Conservation (phyloP, 352 stramenopile species). For the Blastocystis sp. region DNA sequence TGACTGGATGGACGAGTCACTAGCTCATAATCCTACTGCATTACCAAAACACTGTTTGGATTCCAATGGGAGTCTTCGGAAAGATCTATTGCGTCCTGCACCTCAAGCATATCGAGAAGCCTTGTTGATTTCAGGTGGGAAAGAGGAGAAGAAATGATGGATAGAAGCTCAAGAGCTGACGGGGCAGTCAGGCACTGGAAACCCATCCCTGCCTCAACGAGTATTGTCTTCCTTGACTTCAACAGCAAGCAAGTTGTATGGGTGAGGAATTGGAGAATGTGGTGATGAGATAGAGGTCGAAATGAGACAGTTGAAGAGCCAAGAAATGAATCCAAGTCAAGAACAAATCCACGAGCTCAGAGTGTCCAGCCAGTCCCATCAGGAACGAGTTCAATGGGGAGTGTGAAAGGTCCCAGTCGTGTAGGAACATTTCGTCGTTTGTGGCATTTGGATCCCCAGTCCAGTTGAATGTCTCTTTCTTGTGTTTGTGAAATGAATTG, state of each 20-base stretch:
- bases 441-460: constrained; percentile 3
- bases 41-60: constrained; percentile 52
- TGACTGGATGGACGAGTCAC: constrained; percentile 66
- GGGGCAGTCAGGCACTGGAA: neutral
- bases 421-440: constrained; percentile 27
- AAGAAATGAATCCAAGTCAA: neutral
- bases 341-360: neutral
- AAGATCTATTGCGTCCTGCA: constrained; percentile 40
- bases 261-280: too few species aligned
- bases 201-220: neutral
- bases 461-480: neutral
- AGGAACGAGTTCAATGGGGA: neutral
- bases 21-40: constrained; percentile 28
- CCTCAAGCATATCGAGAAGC: neutral
- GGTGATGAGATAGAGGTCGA: neutral
- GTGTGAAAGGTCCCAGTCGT: neutral
- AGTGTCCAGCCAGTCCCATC: neutral
- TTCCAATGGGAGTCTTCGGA: neutral
- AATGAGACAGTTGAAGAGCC: neutral
- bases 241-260: neutral
- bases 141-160: neutral
- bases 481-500: constrained; percentile 7
- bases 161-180: neutral
- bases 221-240: neutral
- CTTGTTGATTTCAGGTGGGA: neutral